Conservation (phyloP, 371 early-diverging fungal genomes). For the Mucor lusitanicus region DNA sequence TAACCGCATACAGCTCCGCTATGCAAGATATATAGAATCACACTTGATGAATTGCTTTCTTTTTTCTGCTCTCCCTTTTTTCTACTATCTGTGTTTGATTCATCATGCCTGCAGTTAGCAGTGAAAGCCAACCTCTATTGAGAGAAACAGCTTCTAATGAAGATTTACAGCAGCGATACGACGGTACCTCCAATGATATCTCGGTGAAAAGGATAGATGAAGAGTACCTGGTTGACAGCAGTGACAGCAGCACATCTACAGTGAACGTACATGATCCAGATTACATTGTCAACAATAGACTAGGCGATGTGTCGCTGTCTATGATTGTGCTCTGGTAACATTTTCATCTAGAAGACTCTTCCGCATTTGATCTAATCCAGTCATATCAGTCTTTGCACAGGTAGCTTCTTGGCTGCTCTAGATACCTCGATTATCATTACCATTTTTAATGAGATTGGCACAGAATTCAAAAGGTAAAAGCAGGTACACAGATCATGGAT, state of each 20-base stretch:
- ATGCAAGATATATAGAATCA: neutral
- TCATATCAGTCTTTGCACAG: conserved; percentile 34
- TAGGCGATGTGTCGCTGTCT: conserved; percentile 11
- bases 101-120: conserved; percentile 43
- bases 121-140: neutral
- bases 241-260: neutral
- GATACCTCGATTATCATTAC: conserved; percentile 81
- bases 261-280: conserved; percentile 12
- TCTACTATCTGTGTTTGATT: conserved; percentile 79
- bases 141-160: neutral
- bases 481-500: neutral
- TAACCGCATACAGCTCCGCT: neutral
- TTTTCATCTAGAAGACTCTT: neutral
- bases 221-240: neutral
- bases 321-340: conserved; percentile 16
- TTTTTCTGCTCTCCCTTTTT: neutral
- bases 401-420: conserved; percentile 69
- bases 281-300: conserved; percentile 10
- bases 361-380: neutral
- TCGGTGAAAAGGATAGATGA: conserved; percentile 7
- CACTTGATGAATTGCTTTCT: neutral
- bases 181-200: neutral
- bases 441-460: conserved; percentile 74
- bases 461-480: conserved; percentile 62
- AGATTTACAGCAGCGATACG: neutral